Evolutionary conservation across 768 basidiomycete genomes (phyloP), one percentile per base, ranked within the genome.

Genomic region (Mycena amicta): DNA sequence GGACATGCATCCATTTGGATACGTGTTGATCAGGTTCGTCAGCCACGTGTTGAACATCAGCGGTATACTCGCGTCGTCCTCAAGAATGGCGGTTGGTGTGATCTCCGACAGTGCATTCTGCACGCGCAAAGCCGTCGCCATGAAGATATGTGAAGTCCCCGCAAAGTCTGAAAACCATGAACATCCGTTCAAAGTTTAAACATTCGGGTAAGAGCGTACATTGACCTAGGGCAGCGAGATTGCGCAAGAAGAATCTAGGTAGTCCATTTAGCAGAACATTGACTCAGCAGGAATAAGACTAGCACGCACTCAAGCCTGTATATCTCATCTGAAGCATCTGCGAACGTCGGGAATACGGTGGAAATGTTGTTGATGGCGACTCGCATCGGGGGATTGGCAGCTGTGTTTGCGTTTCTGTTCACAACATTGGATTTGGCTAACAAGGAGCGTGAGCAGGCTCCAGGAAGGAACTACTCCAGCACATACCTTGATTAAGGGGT

Each of bases 351-450:
- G 13, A 25, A 12, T 6, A 18, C 23, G 6, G 13, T 26, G 1
- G 45, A 4, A n/a, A 53, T 27, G 13, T 6, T 2, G 23, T 25
- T 16, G 25, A 58, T 31, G 16, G 3, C 2, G 3, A 0, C 22
- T 1, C 3, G 8, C 20, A 50, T 25, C n/a, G 59, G 59, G 3
- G 59, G 59, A 37, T 55, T 18, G 20, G 5, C 29, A 18, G 59
- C 26, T 13, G 46, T 31, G 5, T 12, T 37, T 26, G 22, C 37
- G 50, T 60, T 56, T 22, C 52, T 28, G 33, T 60, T 60, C 29
- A 60, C 59, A 18, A 60, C 59, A 45, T 60, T 60, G 23, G 59
- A 60, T n/a, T 60, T 60, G 3, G 59, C 59, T 60, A 22, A 8
- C 23, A 6, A 12, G 12, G 4, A 18, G 16, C 20, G 4, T n/a